Evolutionary conservation across 1,284 basidiomycete genomes (phyloP).

Genomic region (Cryptococcus sp.): DNA sequence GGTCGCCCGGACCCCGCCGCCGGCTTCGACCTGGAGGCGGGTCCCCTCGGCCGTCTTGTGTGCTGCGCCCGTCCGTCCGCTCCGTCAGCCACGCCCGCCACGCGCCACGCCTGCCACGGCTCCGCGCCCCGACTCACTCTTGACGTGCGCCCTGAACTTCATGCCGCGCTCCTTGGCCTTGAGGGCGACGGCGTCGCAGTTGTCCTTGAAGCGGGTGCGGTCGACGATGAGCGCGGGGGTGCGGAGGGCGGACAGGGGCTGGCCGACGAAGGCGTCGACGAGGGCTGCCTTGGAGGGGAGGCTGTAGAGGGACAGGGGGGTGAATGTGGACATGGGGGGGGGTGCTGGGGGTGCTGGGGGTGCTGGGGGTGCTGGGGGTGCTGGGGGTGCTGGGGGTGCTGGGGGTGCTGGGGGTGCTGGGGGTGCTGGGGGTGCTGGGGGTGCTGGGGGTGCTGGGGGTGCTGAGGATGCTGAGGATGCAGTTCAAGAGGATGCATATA

Average conservation of each 20-base stretch:
- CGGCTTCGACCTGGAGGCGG: constrained; percentile 62
- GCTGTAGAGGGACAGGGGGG: constrained; percentile 27
- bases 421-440: too few relatives aligned
- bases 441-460: too few relatives aligned
- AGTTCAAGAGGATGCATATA: too few relatives aligned
- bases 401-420: too few relatives aligned
- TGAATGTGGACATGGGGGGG: constrained; percentile 21
- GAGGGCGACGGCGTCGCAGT: constrained; percentile 68
- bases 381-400: too few relatives aligned
- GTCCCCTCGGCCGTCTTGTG: constrained; percentile 70
- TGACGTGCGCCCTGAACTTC: constrained; percentile 73
- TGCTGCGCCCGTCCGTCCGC: too few relatives aligned
- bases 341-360: too few relatives aligned
- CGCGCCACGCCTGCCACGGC: not conserved
- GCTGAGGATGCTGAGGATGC: too few relatives aligned
- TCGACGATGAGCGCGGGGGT: constrained; percentile 79
- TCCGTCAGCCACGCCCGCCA: not conserved
- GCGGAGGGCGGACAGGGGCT: constrained; percentile 59
- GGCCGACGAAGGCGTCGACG: constrained; percentile 60
- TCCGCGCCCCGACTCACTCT: constrained; percentile 69
- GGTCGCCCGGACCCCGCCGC: constrained; percentile 47
- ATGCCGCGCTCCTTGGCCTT: constrained; percentile 64
- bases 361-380: too few relatives aligned
- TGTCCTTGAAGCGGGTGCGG: constrained; percentile 62
- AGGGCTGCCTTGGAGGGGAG: constrained; percentile 58